A percentile compares a stretch with the other conserved stretches of the same genome.
phyloP scores from a whole-genome alignment of 148 eudicot genomes.

The Tetragonia tetragonoides region DNA sequence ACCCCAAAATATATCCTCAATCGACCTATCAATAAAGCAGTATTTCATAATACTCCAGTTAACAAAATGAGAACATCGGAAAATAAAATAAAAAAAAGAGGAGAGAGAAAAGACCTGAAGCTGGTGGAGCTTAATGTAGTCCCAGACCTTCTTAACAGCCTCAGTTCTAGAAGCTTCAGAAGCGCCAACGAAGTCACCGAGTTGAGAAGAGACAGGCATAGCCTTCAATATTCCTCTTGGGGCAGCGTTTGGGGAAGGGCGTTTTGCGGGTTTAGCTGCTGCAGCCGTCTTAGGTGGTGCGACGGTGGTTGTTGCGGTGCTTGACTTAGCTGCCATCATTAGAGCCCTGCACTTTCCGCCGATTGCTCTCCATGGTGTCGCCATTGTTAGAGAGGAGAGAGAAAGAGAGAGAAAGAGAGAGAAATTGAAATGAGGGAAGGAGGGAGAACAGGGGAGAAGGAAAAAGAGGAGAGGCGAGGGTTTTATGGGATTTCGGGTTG shows the following conservation, averaged over 20 bases:
- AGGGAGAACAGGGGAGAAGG: not conserved
- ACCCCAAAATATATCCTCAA: not conserved
- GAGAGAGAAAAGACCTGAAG: conserved; percentile 42
- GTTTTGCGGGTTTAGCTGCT: conserved; percentile 4
- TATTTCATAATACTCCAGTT: no score
- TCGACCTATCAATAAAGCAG: not conserved
- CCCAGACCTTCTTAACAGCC: conserved; percentile 59
- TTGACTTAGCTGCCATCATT: conserved; percentile 33
- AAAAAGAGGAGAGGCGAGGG: not conserved
- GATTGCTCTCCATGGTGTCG: conserved; percentile 35
- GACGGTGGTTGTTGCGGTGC: conserved; percentile 12
- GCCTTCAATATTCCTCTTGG: no score
- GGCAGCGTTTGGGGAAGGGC: conserved; percentile 20
- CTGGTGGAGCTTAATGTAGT: conserved; percentile 40
- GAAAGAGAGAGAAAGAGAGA: not conserved
- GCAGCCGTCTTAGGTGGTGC: not conserved
- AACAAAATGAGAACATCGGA: no score
- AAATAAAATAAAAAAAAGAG: not conserved
- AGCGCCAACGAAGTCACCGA: conserved; percentile 41
- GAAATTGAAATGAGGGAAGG: not conserved
- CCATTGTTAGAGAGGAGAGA: conserved; percentile 1
- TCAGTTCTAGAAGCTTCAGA: conserved; percentile 44
- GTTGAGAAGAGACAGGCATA: conserved; percentile 43
- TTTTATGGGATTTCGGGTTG: not conserved
- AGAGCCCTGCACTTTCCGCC: conserved; percentile 39